Evolutionary conservation across 148 eudicot species (phyloP).

Genomic region (Arbutus unedo): DNA sequence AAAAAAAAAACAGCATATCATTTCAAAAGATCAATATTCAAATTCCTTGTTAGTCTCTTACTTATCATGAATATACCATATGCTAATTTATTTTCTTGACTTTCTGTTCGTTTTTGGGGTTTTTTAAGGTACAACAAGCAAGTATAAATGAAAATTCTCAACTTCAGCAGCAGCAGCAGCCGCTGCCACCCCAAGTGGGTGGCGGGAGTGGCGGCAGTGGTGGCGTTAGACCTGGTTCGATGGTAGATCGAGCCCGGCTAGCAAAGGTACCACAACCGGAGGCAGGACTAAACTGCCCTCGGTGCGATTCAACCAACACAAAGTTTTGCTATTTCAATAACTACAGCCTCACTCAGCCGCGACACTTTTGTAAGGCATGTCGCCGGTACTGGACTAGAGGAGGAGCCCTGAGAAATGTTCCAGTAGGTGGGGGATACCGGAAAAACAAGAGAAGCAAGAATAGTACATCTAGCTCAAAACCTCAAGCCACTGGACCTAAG

Average conservation of each 20-base stretch:
- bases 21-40: conserved; percentile 30
- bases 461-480: conserved; percentile 16
- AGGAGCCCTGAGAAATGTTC: conserved; percentile 63
- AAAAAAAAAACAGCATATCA: conserved; percentile 20
- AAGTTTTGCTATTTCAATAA: conserved; percentile 78
- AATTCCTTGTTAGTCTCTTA: conserved; percentile 25
- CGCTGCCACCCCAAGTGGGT: conserved; percentile 22
- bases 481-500: conserved; percentile 18
- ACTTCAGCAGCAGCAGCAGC: conserved; percentile 22
- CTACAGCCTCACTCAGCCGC: conserved; percentile 63
- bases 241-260: conserved; percentile 61
- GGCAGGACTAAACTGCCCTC: conserved; percentile 59
- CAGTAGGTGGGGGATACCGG: conserved; percentile 72
- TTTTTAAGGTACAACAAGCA: conserved; percentile 30
- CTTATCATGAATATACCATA: conserved; percentile 45
- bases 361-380: conserved; percentile 70
- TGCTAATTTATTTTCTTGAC: background rate
- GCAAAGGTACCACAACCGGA: conserved; percentile 64
- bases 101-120: conserved; percentile 4
- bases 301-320: conserved; percentile 68
- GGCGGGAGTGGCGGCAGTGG: conserved; percentile 23
- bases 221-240: conserved; percentile 47
- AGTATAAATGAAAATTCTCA: conserved; percentile 29
- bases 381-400: conserved; percentile 72
- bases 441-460: conserved; percentile 49